Conservation (phyloP, 371 early-diverging fungal species). For the Fennellomyces sp. region DNA sequence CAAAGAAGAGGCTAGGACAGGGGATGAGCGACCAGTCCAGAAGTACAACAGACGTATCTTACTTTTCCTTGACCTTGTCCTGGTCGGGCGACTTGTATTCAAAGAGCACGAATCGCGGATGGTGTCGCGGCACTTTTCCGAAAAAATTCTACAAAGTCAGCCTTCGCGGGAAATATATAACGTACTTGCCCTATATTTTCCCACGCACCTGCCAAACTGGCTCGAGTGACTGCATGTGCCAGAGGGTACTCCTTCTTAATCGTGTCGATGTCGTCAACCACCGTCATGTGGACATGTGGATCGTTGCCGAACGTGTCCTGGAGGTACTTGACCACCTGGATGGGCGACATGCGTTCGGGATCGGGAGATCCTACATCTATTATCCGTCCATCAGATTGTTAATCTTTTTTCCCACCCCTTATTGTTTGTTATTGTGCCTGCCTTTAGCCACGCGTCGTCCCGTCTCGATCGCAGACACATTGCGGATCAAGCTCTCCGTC, state of each 20-base stretch:
- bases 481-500: slow-evolving; percentile 27
- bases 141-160: neutral
- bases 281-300: slow-evolving; percentile 59
- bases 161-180: neutral
- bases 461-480: slow-evolving; percentile 72
- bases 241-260: slow-evolving; percentile 84
- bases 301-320: slow-evolving; percentile 52
- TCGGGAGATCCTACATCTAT: slow-evolving; percentile 83
- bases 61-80: slow-evolving; percentile 81
- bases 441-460: slow-evolving; percentile 76
- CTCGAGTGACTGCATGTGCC: slow-evolving; percentile 81
- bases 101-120: slow-evolving; percentile 80
- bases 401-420: neutral
- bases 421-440: slow-evolving; percentile 13
- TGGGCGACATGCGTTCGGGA: slow-evolving; percentile 88
- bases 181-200: neutral
- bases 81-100: slow-evolving; percentile 81
- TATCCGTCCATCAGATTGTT: neutral
- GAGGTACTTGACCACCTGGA: slow-evolving; percentile 73
- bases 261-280: slow-evolving; percentile 66
- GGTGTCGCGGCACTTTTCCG: slow-evolving; percentile 64
- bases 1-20: slow-evolving; percentile 70
- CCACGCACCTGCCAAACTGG: slow-evolving; percentile 61
- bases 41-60: slow-evolving; percentile 22
- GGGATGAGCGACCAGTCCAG: neutral